phyloP scores from a whole-genome alignment of 108 stramenopile genomes.

The Cyclostephanos invisitatus region DNA sequence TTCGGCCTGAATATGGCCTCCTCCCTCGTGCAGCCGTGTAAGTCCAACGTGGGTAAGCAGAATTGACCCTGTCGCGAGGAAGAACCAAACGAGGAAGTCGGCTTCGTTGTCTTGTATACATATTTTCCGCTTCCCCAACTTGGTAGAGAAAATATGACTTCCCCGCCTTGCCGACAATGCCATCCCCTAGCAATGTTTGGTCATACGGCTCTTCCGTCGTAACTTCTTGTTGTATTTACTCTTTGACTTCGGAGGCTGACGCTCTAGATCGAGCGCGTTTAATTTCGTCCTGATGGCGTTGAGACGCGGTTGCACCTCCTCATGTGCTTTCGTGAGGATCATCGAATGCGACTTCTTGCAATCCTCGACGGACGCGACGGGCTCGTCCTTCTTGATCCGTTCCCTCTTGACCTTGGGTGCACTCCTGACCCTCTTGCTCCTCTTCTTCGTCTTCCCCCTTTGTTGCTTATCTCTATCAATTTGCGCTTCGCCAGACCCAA shows the following conservation, averaged over 20 bases:
- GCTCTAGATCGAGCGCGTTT: constrained; percentile 17
- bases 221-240: background rate
- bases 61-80: constrained; percentile 4
- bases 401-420: no score
- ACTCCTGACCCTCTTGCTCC: no score
- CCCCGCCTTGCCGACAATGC: constrained; percentile 21
- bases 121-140: constrained; percentile 20
- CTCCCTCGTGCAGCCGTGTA: constrained; percentile 17
- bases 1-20: constrained; percentile 17
- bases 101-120: constrained; percentile 35
- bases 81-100: no score
- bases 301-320: constrained; percentile 23
- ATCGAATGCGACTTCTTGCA: no score
- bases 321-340: constrained; percentile 9
- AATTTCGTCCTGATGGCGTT: constrained; percentile 19
- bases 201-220: background rate
- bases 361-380: no score
- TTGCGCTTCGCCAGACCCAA: background rate
- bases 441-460: no score
- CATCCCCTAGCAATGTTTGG: background rate
- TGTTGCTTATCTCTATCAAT: background rate
- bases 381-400: no score
- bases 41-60: constrained; percentile 1
- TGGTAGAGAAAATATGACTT: constrained; percentile 18
- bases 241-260: background rate